Percentiles rank a stretch among this genome's conserved stretches.
These are phyloP conservation scores for Triticum dicoccoides DNA, from an alignment of 176 grass and related monocot species.

Conservation along the genomic window DNA sequence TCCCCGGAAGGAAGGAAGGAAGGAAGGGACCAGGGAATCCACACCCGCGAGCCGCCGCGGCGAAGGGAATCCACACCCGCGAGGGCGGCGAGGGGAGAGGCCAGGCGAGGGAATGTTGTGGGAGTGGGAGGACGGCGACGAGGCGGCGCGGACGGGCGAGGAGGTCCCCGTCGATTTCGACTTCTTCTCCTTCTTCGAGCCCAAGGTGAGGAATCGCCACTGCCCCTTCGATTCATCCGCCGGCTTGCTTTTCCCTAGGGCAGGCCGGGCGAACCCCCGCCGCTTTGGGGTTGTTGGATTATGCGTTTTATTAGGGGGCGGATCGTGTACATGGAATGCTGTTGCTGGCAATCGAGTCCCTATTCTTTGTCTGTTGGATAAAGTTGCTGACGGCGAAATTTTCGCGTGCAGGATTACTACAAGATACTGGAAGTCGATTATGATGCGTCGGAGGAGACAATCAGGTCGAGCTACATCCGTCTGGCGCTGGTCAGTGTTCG, in stretches of 20 bases:
- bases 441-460: constrained; percentile 83
- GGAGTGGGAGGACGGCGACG: constrained; percentile 61
- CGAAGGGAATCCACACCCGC: background rate
- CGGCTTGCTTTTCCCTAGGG: background rate
- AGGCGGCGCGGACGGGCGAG: constrained; percentile 40
- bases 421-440: constrained; percentile 88
- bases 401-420: constrained; percentile 89
- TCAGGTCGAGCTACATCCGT: constrained; percentile 93
- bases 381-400: background rate
- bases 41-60: background rate
- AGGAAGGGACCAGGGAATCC: background rate
- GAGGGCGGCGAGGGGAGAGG: background rate
- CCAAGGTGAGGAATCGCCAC: constrained; percentile 46
- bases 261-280: background rate
- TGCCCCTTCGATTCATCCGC: background rate
- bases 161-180: constrained; percentile 84
- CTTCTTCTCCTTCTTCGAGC: constrained; percentile 53
- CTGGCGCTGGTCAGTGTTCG: constrained; percentile 73
- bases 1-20: constrained; percentile 21
- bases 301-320: background rate
- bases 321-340: constrained; percentile 2
- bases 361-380: background rate
- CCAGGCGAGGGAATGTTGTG: constrained; percentile 52
- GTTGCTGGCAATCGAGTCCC: background rate
- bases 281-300: background rate